Base-by-base conservation (phyloP, 768 basidiomycete genomes). In the Mycena alexandri region DNA sequence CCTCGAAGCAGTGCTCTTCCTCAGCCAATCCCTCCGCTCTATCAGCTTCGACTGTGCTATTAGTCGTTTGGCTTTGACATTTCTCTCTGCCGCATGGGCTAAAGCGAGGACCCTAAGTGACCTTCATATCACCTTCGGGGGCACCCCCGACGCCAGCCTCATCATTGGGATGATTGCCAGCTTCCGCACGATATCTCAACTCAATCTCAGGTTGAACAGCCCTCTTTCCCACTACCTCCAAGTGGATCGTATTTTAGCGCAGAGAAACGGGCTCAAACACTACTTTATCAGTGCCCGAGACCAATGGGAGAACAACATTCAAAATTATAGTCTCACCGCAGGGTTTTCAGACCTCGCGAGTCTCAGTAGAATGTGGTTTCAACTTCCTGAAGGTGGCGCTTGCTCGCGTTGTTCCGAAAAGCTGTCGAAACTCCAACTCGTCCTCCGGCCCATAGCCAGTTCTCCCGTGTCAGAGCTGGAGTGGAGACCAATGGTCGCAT, bases 191-290 rank as follows among this genome's bases (percentile, higher is more conserved):
- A 11, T 61, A n/a, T 29, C 22, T 10, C 6, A 44, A 7, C 21
- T 63, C 4, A 16, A 33, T 11, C 61, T 63, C 19, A 12, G 17
- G 13, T 21, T 54, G 17, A 63, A 47, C 44, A 43, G 29, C 22
- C 61, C 61, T 17, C 52, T 53, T 47, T 21, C 52, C 13, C 42
- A 41, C 53, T 63, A 63, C 22, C n/a, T 43, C 17, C 16, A 52
- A 12, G 34, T 63, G 1, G 51, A 63, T 38, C 2, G 21, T 22
- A 21, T 22, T 11, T 52, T 63, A 9, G 43, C 52, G 8, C 16
- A 44, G 43, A 33, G 21, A 36, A 36, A 12, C 33, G 13, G 22
- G 9, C 33, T 43, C 22, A 19, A 13, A 29, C 9, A 24, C 17
- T n/a, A 51, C 16, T 13, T 21, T 24, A 17, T 61, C 42, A 36